Conservation (phyloP, 2,329 filamentous ascomycete genomes). For the Didymella pinodella region DNA sequence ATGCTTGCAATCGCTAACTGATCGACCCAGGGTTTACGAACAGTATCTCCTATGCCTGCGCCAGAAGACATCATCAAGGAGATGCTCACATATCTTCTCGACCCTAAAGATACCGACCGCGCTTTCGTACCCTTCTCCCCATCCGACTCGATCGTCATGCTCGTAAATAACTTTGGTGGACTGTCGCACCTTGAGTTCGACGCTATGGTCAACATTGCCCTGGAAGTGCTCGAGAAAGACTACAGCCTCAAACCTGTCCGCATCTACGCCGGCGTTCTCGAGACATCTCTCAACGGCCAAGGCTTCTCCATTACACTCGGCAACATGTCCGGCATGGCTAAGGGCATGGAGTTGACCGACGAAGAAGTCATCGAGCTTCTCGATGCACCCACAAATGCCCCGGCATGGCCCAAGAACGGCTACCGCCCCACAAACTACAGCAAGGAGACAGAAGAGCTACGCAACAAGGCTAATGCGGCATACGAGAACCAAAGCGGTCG, state of each 20-base stretch:
- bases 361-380: constrained; percentile 58
- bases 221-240: constrained; percentile 53
- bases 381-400: constrained; percentile 60
- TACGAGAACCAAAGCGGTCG: constrained; percentile 26
- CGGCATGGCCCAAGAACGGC: constrained; percentile 61
- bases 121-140: constrained; percentile 59
- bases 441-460: constrained; percentile 37
- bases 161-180: constrained; percentile 61
- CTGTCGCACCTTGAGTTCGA: constrained; percentile 59
- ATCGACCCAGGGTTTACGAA: constrained; percentile 53
- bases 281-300: constrained; percentile 64
- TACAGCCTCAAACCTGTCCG: constrained; percentile 60
- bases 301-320: constrained; percentile 65
- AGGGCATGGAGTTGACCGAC: constrained; percentile 49
- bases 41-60: constrained; percentile 57
- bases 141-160: constrained; percentile 55
- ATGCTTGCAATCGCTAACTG: neutral
- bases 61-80: constrained; percentile 58
- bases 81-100: constrained; percentile 59
- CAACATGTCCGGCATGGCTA: constrained; percentile 59
- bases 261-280: constrained; percentile 59
- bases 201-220: constrained; percentile 55
- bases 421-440: constrained; percentile 45
- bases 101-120: constrained; percentile 57
- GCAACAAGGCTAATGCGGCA: constrained; percentile 43